Conservation (phyloP, 768 basidiomycete genomes). For the Fomitopsis pulvina region DNA sequence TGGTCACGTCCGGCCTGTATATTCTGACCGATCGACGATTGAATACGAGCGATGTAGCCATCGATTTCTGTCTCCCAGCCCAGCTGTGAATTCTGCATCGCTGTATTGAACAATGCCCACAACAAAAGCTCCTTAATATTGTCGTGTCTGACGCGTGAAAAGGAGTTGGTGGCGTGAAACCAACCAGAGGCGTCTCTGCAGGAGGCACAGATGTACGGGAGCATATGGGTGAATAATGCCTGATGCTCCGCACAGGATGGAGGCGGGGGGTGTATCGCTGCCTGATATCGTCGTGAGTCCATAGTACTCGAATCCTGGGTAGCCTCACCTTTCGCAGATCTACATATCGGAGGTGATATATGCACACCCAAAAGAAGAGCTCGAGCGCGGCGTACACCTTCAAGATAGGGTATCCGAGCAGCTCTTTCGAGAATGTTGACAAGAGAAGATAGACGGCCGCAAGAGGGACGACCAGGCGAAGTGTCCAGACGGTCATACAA, state of each 20-base stretch:
- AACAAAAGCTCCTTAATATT: constrained; percentile 58
- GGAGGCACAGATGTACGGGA: constrained; percentile 10
- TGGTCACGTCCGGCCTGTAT: constrained; percentile 35
- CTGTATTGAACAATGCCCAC: constrained; percentile 52
- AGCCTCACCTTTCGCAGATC: too few species aligned
- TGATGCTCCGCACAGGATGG: constrained; percentile 36
- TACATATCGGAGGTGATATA: too few species aligned
- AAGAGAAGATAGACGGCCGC: too few species aligned
- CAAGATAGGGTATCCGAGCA: too few species aligned
- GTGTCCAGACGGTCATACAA: too few species aligned
- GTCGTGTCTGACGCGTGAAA: constrained; percentile 30
- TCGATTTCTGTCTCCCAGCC: constrained; percentile 47
- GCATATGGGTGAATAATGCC: constrained; percentile 42
- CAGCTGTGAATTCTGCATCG: constrained; percentile 21
- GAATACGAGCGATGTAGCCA: constrained; percentile 36
- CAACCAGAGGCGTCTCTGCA: constrained; percentile 39
- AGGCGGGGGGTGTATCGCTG: constrained; percentile 29
- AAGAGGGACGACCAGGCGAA: too few species aligned
- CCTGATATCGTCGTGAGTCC: too few species aligned
- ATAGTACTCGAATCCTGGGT: too few species aligned
- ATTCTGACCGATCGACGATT: constrained; percentile 32
- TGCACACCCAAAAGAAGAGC: too few species aligned
- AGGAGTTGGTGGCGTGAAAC: constrained; percentile 37
- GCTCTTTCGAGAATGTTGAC: too few species aligned
- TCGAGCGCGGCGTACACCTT: too few species aligned